Evolutionary conservation across 139 green algal species (phyloP).

Genomic region (Monoraphidium neglectum): DNA sequence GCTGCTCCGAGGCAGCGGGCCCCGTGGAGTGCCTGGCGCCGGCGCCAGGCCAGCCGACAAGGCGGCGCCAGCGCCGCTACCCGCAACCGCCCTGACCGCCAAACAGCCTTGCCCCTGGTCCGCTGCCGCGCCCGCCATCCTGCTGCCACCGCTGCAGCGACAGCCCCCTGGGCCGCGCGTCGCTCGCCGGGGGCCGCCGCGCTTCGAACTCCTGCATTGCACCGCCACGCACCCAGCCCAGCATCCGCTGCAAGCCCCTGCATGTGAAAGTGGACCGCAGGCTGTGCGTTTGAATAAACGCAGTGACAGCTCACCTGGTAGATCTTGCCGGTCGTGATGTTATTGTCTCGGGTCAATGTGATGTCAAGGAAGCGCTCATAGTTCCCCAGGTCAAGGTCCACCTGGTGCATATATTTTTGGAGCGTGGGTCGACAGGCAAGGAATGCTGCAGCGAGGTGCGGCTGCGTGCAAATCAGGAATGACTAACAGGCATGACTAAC

Average conservation of each 20-base stretch:
- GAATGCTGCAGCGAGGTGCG: too few species aligned
- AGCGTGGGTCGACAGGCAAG: too few species aligned
- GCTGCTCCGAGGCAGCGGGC: too few species aligned
- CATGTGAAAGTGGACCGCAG: background rate
- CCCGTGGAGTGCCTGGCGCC: too few species aligned
- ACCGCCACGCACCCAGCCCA: background rate
- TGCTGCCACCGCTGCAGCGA: background rate
- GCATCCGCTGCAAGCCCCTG: background rate
- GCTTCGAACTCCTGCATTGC: background rate
- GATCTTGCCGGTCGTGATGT: slow-evolving; percentile 99
- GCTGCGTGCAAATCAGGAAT: too few species aligned
- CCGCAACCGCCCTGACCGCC: too few species aligned
- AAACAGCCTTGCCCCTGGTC: too few species aligned
- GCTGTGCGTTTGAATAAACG: too few species aligned
- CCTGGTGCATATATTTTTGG: too few species aligned
- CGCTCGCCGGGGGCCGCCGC: background rate
- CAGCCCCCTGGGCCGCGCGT: background rate
- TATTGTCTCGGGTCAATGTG: slow-evolving; percentile 95
- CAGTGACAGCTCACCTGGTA: slow-evolving; percentile 58
- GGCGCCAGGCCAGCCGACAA: too few species aligned
- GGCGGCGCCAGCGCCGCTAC: too few species aligned
- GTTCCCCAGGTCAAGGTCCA: slow-evolving; percentile 98
- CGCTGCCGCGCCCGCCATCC: background rate
- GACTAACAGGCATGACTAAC: too few species aligned
- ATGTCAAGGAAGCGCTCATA: slow-evolving; percentile 99